A percentile compares a stretch with the other conserved stretches of the same genome.
Conservation (phyloP, 129 eudicot species). For the Escallonia herrerae region DNA sequence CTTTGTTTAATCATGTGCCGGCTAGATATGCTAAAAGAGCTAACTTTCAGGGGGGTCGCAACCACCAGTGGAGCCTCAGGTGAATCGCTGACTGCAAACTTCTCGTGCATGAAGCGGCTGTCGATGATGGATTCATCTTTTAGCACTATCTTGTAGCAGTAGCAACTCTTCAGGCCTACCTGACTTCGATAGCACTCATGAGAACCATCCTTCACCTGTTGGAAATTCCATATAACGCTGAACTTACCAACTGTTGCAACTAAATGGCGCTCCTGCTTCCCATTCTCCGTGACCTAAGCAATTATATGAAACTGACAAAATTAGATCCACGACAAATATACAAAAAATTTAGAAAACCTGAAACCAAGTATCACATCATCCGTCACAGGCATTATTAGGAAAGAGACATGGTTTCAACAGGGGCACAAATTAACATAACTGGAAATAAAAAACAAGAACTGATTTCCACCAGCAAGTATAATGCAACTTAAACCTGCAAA, state of each 20-base stretch:
- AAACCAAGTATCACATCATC: too few species aligned
- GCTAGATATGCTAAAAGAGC: conserved; percentile 91
- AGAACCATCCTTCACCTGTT: conserved; percentile 86
- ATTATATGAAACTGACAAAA: conserved; percentile 1
- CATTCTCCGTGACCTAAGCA: conserved; percentile 73
- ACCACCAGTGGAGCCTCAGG: conserved; percentile 98
- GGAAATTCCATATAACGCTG: conserved; percentile 94
- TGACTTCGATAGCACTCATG: conserved; percentile 83
- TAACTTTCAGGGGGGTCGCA: conserved; percentile 88
- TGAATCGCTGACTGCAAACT: conserved; percentile 79
- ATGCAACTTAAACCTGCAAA: too few species aligned
- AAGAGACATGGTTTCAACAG: too few species aligned
- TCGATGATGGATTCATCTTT: conserved; percentile 86
- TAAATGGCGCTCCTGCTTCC: conserved; percentile 90
- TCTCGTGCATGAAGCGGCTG: conserved; percentile 97
- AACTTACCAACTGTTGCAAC: conserved; percentile 91
- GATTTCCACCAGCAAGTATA: too few species aligned
- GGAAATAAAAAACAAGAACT: too few species aligned
- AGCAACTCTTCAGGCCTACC: conserved; percentile 86
- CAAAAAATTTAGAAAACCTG: too few species aligned
- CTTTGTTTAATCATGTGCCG: conserved; percentile 36
- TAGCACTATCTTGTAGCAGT: conserved; percentile 85
- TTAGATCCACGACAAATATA: not conserved
- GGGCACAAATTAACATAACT: too few species aligned
- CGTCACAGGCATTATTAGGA: too few species aligned